Evolutionary conservation across 768 basidiomycete species (phyloP).

Genomic region (Phylloporus sp.): DNA sequence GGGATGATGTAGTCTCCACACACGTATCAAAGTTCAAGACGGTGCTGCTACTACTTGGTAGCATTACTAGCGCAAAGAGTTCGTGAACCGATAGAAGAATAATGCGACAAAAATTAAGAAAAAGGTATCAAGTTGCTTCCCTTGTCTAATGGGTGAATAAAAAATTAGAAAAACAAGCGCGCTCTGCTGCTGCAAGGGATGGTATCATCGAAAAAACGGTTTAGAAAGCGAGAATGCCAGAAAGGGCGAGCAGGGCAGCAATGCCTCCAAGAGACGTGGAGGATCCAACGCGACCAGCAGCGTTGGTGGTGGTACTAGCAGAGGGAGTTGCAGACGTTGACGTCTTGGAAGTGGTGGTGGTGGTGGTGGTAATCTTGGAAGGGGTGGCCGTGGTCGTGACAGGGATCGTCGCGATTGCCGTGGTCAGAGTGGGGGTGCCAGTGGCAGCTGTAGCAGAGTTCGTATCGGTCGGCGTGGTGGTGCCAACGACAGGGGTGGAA

Average conservation of each 20-base stretch:
- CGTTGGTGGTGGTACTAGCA: conserved; percentile 13
- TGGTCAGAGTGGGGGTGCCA: conserved; percentile 22
- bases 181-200: conserved; percentile 4
- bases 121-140: conserved; percentile 1
- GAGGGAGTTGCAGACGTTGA: conserved; percentile 10
- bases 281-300: conserved; percentile 21
- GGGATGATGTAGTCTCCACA: background rate
- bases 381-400: conserved; percentile 8
- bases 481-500: conserved; percentile 3
- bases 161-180: background rate
- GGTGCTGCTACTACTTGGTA: background rate
- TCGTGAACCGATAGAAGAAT: conserved; percentile 3
- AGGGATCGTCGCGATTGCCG: conserved; percentile 32
- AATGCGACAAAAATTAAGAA: conserved; percentile 20
- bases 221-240: conserved; percentile 21
- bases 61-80: no score
- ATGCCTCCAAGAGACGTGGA: conserved; percentile 18
- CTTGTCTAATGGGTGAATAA: background rate
- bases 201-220: conserved; percentile 2
- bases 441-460: background rate
- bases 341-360: conserved; percentile 31
- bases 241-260: conserved; percentile 19
- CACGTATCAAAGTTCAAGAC: background rate
- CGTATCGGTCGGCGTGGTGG: conserved; percentile 9
- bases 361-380: background rate